Evolutionary conservation across 805 yeast genomes (phyloP).

Genomic region (Candida silvatica): DNA sequence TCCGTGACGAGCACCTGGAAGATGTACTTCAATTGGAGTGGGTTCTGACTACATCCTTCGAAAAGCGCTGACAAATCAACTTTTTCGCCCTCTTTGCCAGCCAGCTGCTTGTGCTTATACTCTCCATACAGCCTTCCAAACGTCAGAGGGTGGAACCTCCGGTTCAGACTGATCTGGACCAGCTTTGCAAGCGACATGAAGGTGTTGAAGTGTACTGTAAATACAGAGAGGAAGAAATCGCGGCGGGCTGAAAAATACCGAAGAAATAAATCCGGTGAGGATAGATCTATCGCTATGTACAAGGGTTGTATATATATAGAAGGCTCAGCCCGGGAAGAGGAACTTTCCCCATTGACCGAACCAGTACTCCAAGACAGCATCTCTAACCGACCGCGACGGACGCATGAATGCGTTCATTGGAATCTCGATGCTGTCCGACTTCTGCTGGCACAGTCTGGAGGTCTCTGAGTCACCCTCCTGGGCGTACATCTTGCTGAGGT

Average conservation of each 20-base stretch:
- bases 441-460: conserved; percentile 15
- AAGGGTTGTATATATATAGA: conserved; percentile 1
- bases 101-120: conserved; percentile 12
- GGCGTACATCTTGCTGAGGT: conserved; percentile 26
- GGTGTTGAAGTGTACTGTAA: no score
- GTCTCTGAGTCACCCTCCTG: conserved; percentile 21
- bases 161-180: conserved; percentile 13
- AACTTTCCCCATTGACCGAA: conserved; percentile 27
- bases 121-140: conserved; percentile 22
- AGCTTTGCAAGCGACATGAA: conserved; percentile 15
- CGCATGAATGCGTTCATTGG: conserved; percentile 22
- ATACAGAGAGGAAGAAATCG: no score
- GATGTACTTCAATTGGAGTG: conserved; percentile 20
- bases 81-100: conserved; percentile 3
- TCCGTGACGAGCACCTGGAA: conserved; percentile 18
- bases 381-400: conserved; percentile 17
- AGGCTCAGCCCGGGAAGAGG: conserved; percentile 21
- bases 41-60: conserved; percentile 9
- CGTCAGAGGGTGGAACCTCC: conserved; percentile 17
- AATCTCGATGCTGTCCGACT: conserved; percentile 20
- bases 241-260: no score
- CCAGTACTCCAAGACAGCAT: conserved; percentile 24
- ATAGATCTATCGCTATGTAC: neutral
- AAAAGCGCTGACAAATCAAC: conserved; percentile 15
- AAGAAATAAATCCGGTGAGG: no score